These are phyloP conservation scores for Pestalotiopsis sp. DNA, from an alignment of 2,329 filamentous ascomycete species.

Conservation along the genomic window DNA sequence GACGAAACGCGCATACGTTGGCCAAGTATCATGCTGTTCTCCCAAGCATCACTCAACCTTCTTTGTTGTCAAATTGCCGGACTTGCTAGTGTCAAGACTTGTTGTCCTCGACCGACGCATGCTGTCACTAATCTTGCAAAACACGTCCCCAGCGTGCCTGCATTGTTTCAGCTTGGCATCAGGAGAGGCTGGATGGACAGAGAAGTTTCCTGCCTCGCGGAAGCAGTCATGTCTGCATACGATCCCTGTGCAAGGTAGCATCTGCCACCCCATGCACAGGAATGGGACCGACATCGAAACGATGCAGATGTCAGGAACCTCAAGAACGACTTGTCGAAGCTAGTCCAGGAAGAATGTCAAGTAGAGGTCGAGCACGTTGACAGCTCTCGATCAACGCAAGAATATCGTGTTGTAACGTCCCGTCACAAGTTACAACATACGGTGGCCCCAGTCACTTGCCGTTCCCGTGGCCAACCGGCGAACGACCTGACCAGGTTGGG, in stretches of 20 bases:
- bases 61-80: neutral
- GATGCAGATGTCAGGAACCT: neutral
- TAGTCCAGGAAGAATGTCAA: neutral
- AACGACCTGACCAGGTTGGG: neutral
- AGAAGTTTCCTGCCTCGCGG: neutral
- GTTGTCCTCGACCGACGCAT: neutral
- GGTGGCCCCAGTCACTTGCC: neutral
- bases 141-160: neutral
- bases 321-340: neutral
- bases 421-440: neutral
- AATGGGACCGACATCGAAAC: constrained; percentile 2
- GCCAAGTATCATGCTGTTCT: neutral
- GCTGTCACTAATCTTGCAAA: neutral
- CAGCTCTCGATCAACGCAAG: neutral
- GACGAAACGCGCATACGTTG: neutral
- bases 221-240: constrained; percentile 3
- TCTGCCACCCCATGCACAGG: neutral
- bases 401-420: neutral
- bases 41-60: neutral
- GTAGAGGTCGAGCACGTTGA: neutral
- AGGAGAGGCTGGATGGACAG: neutral
- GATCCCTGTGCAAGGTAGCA: constrained; percentile 3
- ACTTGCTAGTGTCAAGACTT: neutral
- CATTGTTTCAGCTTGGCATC: constrained; percentile 8
- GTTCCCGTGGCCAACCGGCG: neutral